Percentiles rank a stretch among this genome's conserved stretches.
Conservation (phyloP, 2,329 filamentous ascomycete genomes). For the Cyphellophora europaea region DNA sequence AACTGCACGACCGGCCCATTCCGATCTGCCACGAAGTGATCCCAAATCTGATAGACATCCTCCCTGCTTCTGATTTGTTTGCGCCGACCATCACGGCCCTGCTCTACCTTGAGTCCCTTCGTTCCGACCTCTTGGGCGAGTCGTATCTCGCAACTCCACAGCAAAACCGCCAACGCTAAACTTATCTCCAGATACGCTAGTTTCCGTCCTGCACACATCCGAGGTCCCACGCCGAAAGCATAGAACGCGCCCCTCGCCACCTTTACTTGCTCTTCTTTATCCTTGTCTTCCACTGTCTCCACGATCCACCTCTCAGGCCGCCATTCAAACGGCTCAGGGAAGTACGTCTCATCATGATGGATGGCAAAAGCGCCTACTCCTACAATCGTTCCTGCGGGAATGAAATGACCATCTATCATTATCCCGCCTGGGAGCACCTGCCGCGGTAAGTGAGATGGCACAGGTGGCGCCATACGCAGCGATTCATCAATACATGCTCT, state of each 20-base stretch:
- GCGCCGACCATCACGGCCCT: slow-evolving; percentile 2
- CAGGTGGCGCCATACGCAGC: slow-evolving; percentile 27
- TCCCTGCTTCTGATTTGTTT: no score
- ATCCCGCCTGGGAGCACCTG: no score
- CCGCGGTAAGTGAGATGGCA: slow-evolving; percentile 19
- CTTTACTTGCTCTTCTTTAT: no score
- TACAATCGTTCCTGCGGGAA: slow-evolving; percentile 24
- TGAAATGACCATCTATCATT: slow-evolving; percentile 19
- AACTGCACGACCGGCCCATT: slow-evolving; percentile 3
- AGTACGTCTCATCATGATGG: slow-evolving; percentile 25
- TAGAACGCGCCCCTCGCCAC: slow-evolving; percentile 63
- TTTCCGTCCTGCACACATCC: slow-evolving; percentile 33
- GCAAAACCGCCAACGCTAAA: slow-evolving; percentile 27
- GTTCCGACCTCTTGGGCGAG: slow-evolving; percentile 1
- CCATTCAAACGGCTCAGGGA: slow-evolving; percentile 18
- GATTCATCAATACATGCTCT: slow-evolving; percentile 33
- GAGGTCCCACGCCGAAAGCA: slow-evolving; percentile 30
- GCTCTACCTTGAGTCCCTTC: background rate
- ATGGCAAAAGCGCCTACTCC: slow-evolving; percentile 24
- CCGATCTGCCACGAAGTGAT: slow-evolving; percentile 2
- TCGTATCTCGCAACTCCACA: slow-evolving; percentile 22
- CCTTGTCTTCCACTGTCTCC: slow-evolving; percentile 40
- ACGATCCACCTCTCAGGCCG: slow-evolving; percentile 19
- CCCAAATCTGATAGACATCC: slow-evolving; percentile 3
- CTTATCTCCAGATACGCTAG: slow-evolving; percentile 34